These are phyloP conservation scores for Malus hybrid DNA, from an alignment of 331 rosid species.

Conservation along the genomic window DNA sequence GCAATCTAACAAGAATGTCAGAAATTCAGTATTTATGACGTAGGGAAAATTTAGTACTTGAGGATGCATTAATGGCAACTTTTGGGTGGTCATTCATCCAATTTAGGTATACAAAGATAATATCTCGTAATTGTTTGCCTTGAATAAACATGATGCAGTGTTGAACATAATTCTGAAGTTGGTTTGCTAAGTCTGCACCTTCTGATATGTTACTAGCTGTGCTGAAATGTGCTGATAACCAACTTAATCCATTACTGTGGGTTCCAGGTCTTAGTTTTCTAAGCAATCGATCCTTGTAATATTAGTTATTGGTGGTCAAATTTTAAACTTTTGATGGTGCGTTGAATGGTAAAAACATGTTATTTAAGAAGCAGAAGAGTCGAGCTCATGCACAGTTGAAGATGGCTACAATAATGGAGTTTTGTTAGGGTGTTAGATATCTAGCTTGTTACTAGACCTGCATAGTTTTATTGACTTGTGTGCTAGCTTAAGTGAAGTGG, in stretches of 20 bases:
- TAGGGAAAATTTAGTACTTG: constrained; percentile 3
- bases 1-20: constrained; percentile 33
- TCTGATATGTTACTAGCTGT: constrained; percentile 3
- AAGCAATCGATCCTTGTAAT: neutral
- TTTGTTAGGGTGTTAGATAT: neutral
- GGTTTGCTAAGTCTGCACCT: constrained; percentile 9
- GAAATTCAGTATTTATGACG: constrained; percentile 34
- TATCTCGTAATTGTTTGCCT: constrained; percentile 1
- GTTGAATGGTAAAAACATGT: neutral
- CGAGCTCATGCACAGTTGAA: neutral
- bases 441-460: neutral
- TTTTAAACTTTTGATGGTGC: neutral
- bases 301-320: neutral
- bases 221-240: neutral
- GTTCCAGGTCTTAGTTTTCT: neutral
- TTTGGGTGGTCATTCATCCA: neutral
- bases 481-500: neutral
- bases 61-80: neutral
- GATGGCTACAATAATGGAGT: neutral
- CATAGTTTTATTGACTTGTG: neutral
- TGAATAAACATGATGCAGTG: constrained; percentile 28
- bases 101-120: constrained; percentile 2
- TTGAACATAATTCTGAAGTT: constrained; percentile 14
- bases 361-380: neutral
- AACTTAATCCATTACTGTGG: neutral